These are phyloP conservation scores for Funneliformis mosseae DNA, from an alignment of 192 early-diverging fungal genomes.

Conservation along the genomic window DNA sequence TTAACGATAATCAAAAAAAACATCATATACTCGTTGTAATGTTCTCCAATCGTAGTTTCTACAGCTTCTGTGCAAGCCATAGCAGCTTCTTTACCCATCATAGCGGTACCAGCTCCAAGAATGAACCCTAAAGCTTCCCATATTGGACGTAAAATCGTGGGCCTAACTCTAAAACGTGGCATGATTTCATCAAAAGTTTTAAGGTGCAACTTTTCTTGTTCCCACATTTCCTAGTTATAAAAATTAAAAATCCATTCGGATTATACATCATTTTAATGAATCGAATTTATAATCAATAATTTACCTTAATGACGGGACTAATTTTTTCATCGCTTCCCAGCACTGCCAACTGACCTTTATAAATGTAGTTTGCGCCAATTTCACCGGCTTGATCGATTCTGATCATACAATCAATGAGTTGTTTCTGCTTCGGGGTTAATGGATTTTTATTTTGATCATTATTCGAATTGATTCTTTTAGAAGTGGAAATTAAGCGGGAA, in stretches of 20 bases:
- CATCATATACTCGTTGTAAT: constrained; percentile 91
- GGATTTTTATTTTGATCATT: not conserved
- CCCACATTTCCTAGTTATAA: constrained; percentile 81
- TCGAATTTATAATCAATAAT: constrained; percentile 13
- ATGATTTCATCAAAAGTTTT: constrained; percentile 77
- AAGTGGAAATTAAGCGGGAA: not conserved
- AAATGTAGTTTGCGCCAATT: constrained; percentile 93
- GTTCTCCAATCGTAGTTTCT: constrained; percentile 92
- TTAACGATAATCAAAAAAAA: not conserved
- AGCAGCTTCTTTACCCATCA: constrained; percentile 91
- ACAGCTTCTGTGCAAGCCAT: constrained; percentile 99
- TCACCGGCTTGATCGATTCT: constrained; percentile 98
- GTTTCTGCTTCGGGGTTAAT: constrained; percentile 46
- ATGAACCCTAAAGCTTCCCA: constrained; percentile 87
- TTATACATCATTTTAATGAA: not conserved
- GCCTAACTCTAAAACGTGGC: constrained; percentile 77
- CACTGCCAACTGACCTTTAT: constrained; percentile 90
- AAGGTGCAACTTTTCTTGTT: constrained; percentile 90
- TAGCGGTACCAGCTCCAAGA: constrained; percentile 82
- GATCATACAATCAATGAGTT: constrained; percentile 73
- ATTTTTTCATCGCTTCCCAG: constrained; percentile 69
- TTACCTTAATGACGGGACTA: constrained; percentile 68
- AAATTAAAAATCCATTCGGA: not conserved
- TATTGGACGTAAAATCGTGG: constrained; percentile 80
- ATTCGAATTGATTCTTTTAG: not conserved